These are phyloP conservation scores for Nepenthes mirabilis DNA, from an alignment of 148 eudicot species.

Conservation along the genomic window DNA sequence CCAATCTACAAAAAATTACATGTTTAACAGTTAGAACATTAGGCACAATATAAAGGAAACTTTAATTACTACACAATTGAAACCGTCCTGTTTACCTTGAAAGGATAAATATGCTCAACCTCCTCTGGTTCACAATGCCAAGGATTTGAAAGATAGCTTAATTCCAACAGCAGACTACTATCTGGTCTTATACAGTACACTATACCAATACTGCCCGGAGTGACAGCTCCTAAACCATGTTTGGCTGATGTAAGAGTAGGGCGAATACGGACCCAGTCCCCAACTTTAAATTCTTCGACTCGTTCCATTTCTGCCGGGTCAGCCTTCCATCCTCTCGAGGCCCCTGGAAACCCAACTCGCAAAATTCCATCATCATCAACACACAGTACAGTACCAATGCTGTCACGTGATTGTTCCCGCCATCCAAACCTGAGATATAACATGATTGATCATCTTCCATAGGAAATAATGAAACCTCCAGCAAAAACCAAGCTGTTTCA, in stretches of 20 bases:
- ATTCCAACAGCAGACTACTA: conserved; percentile 67
- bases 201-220: conserved; percentile 96
- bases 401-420: conserved; percentile 88
- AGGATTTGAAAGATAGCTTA: conserved; percentile 87
- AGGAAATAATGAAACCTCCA: not conserved
- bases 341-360: conserved; percentile 99
- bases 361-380: conserved; percentile 98
- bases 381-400: conserved; percentile 90
- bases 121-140: conserved; percentile 99
- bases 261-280: conserved; percentile 98
- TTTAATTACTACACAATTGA: not conserved
- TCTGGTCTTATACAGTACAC: conserved; percentile 94
- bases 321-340: conserved; percentile 99
- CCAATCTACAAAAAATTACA: conserved; percentile 45
- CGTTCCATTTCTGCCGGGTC: conserved; percentile 99
- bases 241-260: conserved; percentile 88
- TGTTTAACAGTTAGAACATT: conserved; percentile 3
- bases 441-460: conserved; percentile 2
- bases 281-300: conserved; percentile 95
- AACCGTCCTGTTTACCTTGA: conserved; percentile 35
- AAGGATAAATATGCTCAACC: conserved; percentile 91
- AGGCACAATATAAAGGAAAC: not conserved
- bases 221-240: conserved; percentile 91
- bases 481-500: too few species aligned
- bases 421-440: conserved; percentile 63